Evolutionary conservation across 2,329 filamentous ascomycete species (phyloP), one percentile per base, ranked within the genome.

Genomic region (Venturiaceae sp.): DNA sequence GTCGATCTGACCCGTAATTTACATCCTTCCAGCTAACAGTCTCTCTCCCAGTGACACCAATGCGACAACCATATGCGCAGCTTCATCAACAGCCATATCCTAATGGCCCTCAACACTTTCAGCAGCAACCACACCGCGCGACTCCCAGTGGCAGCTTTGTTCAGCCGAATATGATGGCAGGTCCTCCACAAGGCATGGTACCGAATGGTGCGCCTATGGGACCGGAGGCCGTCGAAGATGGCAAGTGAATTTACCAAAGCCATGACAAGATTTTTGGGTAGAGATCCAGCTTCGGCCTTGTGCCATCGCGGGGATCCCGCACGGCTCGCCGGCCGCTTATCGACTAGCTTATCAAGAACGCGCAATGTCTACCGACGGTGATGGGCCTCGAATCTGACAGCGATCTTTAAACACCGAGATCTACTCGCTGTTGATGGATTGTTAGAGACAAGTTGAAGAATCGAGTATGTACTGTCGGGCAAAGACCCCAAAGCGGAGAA

Each of bases 41-140:
- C 14, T 34, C 14, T 52, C 19, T 8, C 16, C n/a, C 47, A 57
- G 30, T 60, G 34, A 1, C n/a, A 21, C 44, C 28, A 7, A 50
- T 50, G 44, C 26, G 44, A 50, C 33, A 44, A 33, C 14, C 53
- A 33, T 28, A 58, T 55, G 47, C 30, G 46, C 46, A 34, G 8
- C 11, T 34, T 19, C 58, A 59, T 21, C 58, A 61, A 50, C 41
- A 50, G 14, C 52, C 58, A 9, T 61, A 32, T 26, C 14, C 28
- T 30, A 36, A 50, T 16, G 26, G 32, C 19, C 58, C 34, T 26
- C 34, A 58, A 23, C 71, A 69, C 1, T 73, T 69, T 56, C 65
- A 68, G 33, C 72, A 72, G 50, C 68, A 67, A n/a, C 72, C 73
- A 54, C 72, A 73, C 54, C 69, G 72, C 37, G 72, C 70, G 52